Evolutionary conservation across 2,329 filamentous ascomycete genomes (phyloP).

Genomic region (Hypoxylon sp.): DNA sequence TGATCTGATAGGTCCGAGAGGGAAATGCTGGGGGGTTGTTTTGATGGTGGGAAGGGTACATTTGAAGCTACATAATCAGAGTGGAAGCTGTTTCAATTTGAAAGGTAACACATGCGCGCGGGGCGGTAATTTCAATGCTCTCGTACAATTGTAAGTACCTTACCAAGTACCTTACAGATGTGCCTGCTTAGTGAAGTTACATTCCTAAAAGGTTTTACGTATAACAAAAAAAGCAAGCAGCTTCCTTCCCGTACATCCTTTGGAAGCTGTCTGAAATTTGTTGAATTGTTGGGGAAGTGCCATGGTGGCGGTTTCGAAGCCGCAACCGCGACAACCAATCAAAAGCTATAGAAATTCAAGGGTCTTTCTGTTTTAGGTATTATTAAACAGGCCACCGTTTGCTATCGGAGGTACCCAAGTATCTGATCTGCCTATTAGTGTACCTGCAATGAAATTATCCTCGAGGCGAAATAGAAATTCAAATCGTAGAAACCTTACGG

Average conservation of each 20-base stretch:
- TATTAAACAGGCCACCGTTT: constrained; percentile 36
- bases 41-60: constrained; percentile 17
- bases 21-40: constrained; percentile 26
- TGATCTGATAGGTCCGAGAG: constrained; percentile 30
- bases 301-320: constrained; percentile 46
- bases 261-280: constrained; percentile 52
- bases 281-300: constrained; percentile 56
- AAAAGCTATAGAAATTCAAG: constrained; percentile 21
- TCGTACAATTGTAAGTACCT: constrained; percentile 1
- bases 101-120: constrained; percentile 22
- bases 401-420: constrained; percentile 2
- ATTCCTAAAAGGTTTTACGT: constrained; percentile 8
- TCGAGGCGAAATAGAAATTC: constrained; percentile 2
- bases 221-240: constrained; percentile 11
- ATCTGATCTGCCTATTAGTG: constrained; percentile 10
- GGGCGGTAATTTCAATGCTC: constrained; percentile 10
- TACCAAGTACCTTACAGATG: constrained; percentile 30
- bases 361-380: constrained; percentile 48
- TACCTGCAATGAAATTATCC: constrained; percentile 1
- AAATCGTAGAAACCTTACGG: not conserved
- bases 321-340: constrained; percentile 46
- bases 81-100: constrained; percentile 23
- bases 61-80: no score
- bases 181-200: constrained; percentile 10
- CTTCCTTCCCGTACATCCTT: constrained; percentile 32